Conservation (phyloP, 2,329 filamentous ascomycete genomes). For the Didymella exigua region DNA sequence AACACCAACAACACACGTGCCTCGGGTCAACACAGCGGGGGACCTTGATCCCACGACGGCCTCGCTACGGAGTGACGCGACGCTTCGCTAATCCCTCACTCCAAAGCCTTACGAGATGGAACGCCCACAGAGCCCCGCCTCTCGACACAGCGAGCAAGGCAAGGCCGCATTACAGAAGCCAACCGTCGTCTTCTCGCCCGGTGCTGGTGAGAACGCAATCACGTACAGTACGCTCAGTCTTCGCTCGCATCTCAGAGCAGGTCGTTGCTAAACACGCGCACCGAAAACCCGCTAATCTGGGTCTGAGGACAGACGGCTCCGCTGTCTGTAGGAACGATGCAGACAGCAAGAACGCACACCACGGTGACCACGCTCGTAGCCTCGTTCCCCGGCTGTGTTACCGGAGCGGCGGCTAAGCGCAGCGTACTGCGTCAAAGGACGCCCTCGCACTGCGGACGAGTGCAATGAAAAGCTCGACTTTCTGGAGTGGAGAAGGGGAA, state of each 20-base stretch:
- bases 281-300: too few relatives aligned
- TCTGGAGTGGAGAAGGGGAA: too few relatives aligned
- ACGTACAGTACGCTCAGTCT: conserved; percentile 12
- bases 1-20: conserved; percentile 19
- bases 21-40: conserved; percentile 20
- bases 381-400: too few relatives aligned
- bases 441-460: too few relatives aligned
- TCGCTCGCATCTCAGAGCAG: not conserved
- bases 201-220: conserved; percentile 21
- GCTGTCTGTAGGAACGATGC: too few relatives aligned
- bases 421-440: too few relatives aligned
- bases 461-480: too few relatives aligned
- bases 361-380: too few relatives aligned
- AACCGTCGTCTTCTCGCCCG: conserved; percentile 27
- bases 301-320: too few relatives aligned
- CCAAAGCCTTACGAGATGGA: conserved; percentile 17
- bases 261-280: too few relatives aligned
- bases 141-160: conserved; percentile 2
- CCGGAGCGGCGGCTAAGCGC: too few relatives aligned
- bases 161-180: conserved; percentile 9
- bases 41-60: conserved; percentile 33
- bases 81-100: conserved; percentile 14
- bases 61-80: conserved; percentile 21
- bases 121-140: conserved; percentile 19
- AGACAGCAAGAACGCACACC: too few relatives aligned